phyloP scores from a whole-genome alignment of 768 basidiomycete genomes.

The Cystobasidium onofrii region DNA sequence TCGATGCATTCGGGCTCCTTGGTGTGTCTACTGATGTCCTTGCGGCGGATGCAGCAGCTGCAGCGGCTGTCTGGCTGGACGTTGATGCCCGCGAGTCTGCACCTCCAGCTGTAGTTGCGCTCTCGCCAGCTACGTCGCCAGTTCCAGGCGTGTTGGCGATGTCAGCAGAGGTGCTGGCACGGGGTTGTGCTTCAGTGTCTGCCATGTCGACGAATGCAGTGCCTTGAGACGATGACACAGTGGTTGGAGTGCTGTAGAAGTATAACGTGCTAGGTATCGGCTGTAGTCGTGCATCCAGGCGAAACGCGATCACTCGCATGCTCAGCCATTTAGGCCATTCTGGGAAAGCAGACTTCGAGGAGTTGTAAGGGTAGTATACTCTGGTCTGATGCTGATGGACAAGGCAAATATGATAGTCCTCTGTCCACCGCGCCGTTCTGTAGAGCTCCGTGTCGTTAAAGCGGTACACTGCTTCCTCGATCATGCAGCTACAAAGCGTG shows the following conservation, averaged over 20 bases:
- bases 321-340: not conserved
- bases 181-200: slow-evolving; percentile 6
- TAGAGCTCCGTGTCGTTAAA: too few species aligned
- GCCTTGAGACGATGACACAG: not conserved
- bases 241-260: not conserved
- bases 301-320: not conserved
- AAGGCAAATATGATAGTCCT: not conserved
- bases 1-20: not conserved
- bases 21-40: not conserved
- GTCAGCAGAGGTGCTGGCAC: slow-evolving; percentile 3
- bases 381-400: not conserved
- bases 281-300: not conserved
- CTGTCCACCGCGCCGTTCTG: too few species aligned
- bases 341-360: not conserved
- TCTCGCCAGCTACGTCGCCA: not conserved
- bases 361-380: not conserved
- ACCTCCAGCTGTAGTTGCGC: not conserved
- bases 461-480: too few species aligned
- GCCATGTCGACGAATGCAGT: not conserved
- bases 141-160: not conserved
- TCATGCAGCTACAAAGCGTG: not conserved
- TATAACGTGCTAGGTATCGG: not conserved
- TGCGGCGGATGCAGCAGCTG: slow-evolving; percentile 5
- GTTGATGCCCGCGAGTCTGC: slow-evolving; percentile 27
- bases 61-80: slow-evolving; percentile 14